These are phyloP conservation scores for Beauveria brongniartii DNA, from an alignment of 2,329 filamentous ascomycete species.

Conservation along the genomic window DNA sequence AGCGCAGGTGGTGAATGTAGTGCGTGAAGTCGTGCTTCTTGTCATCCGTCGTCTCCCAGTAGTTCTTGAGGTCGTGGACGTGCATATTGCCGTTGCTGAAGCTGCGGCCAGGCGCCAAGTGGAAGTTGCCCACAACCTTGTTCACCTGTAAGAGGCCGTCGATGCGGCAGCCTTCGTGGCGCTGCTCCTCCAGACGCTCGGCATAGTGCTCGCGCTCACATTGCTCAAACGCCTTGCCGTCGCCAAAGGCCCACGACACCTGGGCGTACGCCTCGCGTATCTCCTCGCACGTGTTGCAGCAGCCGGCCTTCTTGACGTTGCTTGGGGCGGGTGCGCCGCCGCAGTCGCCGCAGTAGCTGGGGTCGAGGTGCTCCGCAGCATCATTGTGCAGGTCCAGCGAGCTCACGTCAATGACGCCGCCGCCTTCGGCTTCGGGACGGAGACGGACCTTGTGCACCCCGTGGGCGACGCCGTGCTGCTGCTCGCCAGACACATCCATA, in stretches of 20 bases:
- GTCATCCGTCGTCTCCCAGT: constrained; percentile 65
- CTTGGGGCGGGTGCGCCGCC: constrained; percentile 73
- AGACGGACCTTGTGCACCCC: constrained; percentile 88
- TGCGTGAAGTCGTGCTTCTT: constrained; percentile 82
- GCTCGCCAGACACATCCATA: constrained; percentile 97
- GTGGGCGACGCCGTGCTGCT: constrained; percentile 89
- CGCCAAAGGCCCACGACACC: constrained; percentile 87
- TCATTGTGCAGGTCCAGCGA: constrained; percentile 60
- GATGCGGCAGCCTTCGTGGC: constrained; percentile 87
- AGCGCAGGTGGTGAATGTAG: constrained; percentile 78
- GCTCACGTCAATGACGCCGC: constrained; percentile 63
- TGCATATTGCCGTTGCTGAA: constrained; percentile 97
- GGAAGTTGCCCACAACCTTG: constrained; percentile 98
- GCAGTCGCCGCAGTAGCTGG: constrained; percentile 86
- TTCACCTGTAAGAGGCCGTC: constrained; percentile 90
- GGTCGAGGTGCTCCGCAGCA: constrained; percentile 70
- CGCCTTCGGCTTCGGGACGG: constrained; percentile 62
- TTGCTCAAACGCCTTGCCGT: constrained; percentile 88
- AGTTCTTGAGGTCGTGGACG: constrained; percentile 95
- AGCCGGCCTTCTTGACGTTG: constrained; percentile 70
- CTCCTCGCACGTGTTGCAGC: constrained; percentile 96
- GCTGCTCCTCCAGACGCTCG: constrained; percentile 78
- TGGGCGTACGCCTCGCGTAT: constrained; percentile 89
- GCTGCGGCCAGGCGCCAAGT: constrained; percentile 89
- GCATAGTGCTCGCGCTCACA: constrained; percentile 91